Base-by-base conservation (phyloP, 75 land plant species). In the Pseudotsuga menziesii region DNA sequence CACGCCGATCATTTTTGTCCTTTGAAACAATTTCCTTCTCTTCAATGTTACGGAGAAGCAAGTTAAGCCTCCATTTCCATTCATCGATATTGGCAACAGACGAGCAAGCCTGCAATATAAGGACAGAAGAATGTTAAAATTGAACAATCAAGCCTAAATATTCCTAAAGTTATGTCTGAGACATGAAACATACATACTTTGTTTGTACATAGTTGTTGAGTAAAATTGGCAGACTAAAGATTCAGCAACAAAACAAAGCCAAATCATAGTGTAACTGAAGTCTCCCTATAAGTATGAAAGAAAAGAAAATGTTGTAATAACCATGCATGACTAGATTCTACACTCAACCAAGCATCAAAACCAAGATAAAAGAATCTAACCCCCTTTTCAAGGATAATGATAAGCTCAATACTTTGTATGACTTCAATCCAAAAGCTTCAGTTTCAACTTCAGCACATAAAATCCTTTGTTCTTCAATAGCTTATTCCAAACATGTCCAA, bases 31-130 rank as follows among this genome's bases (percentile, higher is more conserved):
- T 85, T 72, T 97, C 99, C 76, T 83, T 83, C 44, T 94, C 91
- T 35, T 82, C 62, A 55, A 83, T 82, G 78, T 73, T 94, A 17
- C 85, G 86, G 17, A 83, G 61, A 75, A 97, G 88, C 85, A 87
- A 52, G 75, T 83, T 88, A 35, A 97, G 87, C 76, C 91, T 89
- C 90, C 92, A 85, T 80, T 85, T 94, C 99, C 99, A 97, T 67
- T 89, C 95, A 79, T 94, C 98, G 29, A 92, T 78, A 75, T 97
- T 90, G 56, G 85, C 89, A 64, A 88, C 89, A 0, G 94, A 83
- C 0, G 91, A 87, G 48, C 90, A 84, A 9, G 86, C 87, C 93
- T 91, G 66, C 26, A 32, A 29, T 74, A n/a, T 22, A 17, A 69
- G 72, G 52, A 11, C 9, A 41, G 14, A 41, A 36, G 22, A 19